Conservation (phyloP, 805 yeast species). For the Ogataea philodendri region DNA sequence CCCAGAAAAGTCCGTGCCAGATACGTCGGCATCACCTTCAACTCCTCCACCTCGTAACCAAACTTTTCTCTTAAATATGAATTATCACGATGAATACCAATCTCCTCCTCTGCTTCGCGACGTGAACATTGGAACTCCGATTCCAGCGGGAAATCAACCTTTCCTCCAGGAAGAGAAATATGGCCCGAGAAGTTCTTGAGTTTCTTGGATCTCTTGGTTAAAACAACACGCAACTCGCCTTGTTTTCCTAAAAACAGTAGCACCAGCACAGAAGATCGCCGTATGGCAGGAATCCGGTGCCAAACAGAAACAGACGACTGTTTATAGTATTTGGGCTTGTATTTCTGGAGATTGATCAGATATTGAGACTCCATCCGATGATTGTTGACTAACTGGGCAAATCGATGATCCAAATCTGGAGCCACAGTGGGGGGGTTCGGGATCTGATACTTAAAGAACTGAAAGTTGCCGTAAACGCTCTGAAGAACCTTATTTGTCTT, state of each 20-base stretch:
- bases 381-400: conserved; percentile 17
- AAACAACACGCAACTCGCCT: conserved; percentile 73
- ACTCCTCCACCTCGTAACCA: conserved; percentile 59
- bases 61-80: conserved; percentile 39
- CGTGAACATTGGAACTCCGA: conserved; percentile 71
- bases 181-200: conserved; percentile 83
- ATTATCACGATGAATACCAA: conserved; percentile 62
- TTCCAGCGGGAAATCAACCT: conserved; percentile 69
- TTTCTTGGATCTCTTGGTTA: conserved; percentile 73
- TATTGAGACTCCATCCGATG: conserved; percentile 36
- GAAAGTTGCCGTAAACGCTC: conserved; percentile 18
- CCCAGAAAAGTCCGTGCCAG: conserved; percentile 78
- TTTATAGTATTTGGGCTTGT: conserved; percentile 35
- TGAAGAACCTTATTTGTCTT: conserved; percentile 17
- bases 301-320: conserved; percentile 45
- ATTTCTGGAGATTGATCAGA: conserved; percentile 36
- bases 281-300: conserved; percentile 59
- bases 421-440: conserved; percentile 25
- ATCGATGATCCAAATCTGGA: conserved; percentile 10
- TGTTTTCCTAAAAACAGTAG: conserved; percentile 67
- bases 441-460: conserved; percentile 22
- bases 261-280: conserved; percentile 80
- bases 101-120: conserved; percentile 85
- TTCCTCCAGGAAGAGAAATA: conserved; percentile 92
- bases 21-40: conserved; percentile 72